Conservation (phyloP, 495 filamentous ascomycete genomes). For the Articulospora tetracladia region DNA sequence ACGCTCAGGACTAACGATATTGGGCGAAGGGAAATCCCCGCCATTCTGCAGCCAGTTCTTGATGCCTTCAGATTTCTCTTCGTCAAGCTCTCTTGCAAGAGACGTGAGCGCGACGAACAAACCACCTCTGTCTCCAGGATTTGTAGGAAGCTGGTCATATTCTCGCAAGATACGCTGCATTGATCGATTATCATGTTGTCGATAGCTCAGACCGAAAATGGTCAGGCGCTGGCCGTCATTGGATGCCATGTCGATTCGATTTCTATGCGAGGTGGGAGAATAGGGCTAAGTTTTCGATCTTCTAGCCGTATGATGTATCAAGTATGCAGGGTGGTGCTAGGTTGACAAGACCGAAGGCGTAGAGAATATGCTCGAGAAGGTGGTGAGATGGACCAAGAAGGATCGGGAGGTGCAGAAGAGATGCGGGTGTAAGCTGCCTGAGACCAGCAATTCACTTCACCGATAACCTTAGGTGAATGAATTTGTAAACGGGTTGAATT, state of each 20-base stretch:
- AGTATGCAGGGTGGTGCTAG: no score
- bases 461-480: not conserved
- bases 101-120: not conserved
- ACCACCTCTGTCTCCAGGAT: conserved; percentile 1
- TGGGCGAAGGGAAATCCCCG: not conserved
- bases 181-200: conserved; percentile 2
- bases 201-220: conserved; percentile 3
- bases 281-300: no score
- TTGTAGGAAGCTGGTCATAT: not conserved
- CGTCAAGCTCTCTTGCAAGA: not conserved
- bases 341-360: no score
- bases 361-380: no score
- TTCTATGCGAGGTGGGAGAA: not conserved
- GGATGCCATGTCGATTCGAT: not conserved
- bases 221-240: not conserved
- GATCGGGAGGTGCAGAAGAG: no score
- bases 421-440: no score
- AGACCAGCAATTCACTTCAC: no score
- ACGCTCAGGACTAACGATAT: not conserved
- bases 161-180: conserved; percentile 1
- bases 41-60: not conserved
- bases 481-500: not conserved
- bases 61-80: not conserved
- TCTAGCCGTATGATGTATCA: no score
- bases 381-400: no score